Percentiles rank a stretch among this genome's conserved stretches.
Conservation (phyloP, 345 rosid genomes). For the Xanthoceras sorbifolium region DNA sequence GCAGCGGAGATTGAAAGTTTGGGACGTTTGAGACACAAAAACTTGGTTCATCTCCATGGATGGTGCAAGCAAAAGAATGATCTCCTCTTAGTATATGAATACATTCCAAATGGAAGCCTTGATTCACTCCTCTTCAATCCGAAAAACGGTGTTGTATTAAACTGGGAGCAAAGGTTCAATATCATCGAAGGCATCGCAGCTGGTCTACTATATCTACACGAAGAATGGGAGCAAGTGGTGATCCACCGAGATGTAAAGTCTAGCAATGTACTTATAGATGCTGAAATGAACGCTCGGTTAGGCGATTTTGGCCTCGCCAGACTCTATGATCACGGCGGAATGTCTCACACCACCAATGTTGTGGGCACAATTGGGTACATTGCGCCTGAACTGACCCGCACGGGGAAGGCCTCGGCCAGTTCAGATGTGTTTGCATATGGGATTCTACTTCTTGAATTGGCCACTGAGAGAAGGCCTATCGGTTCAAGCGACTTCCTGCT, state of each 20-base stretch:
- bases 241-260: slow-evolving; percentile 84
- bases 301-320: slow-evolving; percentile 90
- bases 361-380: slow-evolving; percentile 83
- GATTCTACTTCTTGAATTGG: slow-evolving; percentile 66
- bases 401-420: slow-evolving; percentile 63
- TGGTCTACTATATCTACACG: slow-evolving; percentile 65
- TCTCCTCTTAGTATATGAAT: slow-evolving; percentile 70
- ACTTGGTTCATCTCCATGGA: slow-evolving; percentile 76
- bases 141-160: slow-evolving; percentile 31
- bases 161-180: slow-evolving; percentile 68
- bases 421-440: slow-evolving; percentile 76
- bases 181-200: slow-evolving; percentile 67
- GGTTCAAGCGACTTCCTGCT: slow-evolving; percentile 28
- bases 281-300: slow-evolving; percentile 59
- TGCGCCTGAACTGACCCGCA: slow-evolving; percentile 71
- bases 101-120: slow-evolving; percentile 71
- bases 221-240: slow-evolving; percentile 77
- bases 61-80: slow-evolving; percentile 70
- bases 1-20: slow-evolving; percentile 76
- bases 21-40: slow-evolving; percentile 68
- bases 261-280: slow-evolving; percentile 70
- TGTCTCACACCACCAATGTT: slow-evolving; percentile 54
- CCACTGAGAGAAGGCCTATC: slow-evolving; percentile 52
- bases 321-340: slow-evolving; percentile 58
- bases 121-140: slow-evolving; percentile 43